phyloP scores from a whole-genome alignment of 257 asterid genomes.

The Fraxinus excelsior region DNA sequence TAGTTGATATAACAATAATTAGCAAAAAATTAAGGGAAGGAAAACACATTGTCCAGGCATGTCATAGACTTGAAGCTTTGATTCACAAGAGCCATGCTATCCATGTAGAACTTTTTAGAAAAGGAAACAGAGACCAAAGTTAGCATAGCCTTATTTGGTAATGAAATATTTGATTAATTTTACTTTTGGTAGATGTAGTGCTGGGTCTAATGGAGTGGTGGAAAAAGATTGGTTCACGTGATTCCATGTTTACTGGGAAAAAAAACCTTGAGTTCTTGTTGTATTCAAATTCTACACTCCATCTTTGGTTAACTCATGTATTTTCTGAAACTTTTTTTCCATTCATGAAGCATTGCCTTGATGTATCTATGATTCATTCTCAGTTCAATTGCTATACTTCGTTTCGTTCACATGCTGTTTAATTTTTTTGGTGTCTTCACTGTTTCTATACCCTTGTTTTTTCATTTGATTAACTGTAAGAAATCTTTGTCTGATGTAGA shows the following conservation, averaged over 20 bases:
- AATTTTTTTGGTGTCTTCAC: background rate
- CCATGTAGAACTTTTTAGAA: background rate
- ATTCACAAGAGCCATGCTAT: background rate
- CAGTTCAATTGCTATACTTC: background rate
- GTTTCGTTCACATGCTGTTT: background rate
- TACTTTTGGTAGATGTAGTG: background rate
- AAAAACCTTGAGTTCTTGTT: background rate
- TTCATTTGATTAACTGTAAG: background rate
- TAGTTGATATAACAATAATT: background rate
- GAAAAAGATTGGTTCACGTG: background rate
- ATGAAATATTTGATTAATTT: background rate
- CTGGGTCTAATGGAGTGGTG: background rate
- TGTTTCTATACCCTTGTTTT: background rate
- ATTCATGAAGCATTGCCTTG: constrained; percentile 6
- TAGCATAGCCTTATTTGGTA: background rate
- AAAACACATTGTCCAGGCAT: background rate
- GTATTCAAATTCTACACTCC: constrained; percentile 7
- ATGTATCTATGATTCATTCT: constrained; percentile 11
- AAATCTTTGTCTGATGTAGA: constrained; percentile 43
- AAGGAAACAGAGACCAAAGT: background rate
- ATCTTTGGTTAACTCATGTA: background rate
- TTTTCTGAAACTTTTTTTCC: constrained; percentile 2
- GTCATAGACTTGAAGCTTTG: background rate
- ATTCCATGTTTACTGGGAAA: background rate
- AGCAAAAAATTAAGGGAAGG: background rate